Evolutionary conservation across 805 yeast species (phyloP).

Genomic region (Schwanniomyces sp.): DNA sequence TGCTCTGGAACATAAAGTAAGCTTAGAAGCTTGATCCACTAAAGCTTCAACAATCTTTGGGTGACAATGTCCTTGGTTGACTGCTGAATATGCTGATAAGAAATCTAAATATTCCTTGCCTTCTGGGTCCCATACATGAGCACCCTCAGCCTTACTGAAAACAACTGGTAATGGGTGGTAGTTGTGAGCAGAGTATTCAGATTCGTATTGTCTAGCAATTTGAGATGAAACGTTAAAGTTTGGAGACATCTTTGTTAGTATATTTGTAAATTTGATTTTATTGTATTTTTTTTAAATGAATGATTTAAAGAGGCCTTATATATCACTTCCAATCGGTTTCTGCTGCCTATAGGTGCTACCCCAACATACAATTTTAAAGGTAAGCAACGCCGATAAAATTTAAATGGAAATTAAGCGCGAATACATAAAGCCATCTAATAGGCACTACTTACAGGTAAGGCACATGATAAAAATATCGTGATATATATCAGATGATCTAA

Average conservation of each 20-base stretch:
- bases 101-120: conserved; percentile 93
- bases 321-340: conserved; percentile 11
- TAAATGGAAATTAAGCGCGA: background rate
- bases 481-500: background rate
- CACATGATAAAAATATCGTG: too few relatives aligned
- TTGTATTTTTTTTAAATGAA: too few relatives aligned
- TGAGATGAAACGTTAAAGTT: conserved; percentile 57
- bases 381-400: conserved; percentile 1
- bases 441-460: background rate
- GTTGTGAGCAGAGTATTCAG: conserved; percentile 89
- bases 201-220: conserved; percentile 67
- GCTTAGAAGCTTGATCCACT: conserved; percentile 77
- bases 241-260: conserved; percentile 20
- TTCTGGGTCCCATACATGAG: conserved; percentile 98
- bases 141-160: conserved; percentile 81
- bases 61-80: conserved; percentile 97
- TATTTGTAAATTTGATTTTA: background rate
- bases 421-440: background rate
- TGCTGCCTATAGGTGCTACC: conserved; percentile 15
- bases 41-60: conserved; percentile 87
- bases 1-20: conserved; percentile 90
- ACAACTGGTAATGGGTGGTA: conserved; percentile 97
- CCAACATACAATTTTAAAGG: background rate
- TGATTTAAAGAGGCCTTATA: conserved; percentile 1
- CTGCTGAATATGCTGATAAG: conserved; percentile 93